Conservation (phyloP, 1,284 basidiomycete species). For the Porogramme epimiltina region DNA sequence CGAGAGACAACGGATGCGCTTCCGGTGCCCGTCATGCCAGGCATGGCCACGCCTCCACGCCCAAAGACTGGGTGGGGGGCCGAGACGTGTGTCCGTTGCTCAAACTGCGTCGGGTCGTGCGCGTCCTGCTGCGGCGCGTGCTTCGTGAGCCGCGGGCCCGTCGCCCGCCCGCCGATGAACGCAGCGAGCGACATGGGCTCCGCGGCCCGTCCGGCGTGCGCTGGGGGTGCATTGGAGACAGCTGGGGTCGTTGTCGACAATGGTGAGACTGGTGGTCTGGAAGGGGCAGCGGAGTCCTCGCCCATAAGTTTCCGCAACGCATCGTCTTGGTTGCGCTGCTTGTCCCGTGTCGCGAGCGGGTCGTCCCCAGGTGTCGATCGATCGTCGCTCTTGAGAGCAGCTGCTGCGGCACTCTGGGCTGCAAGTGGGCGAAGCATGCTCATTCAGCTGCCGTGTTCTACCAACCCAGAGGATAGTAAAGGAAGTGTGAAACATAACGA, state of each 20-base stretch:
- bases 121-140: slow-evolving; percentile 72
- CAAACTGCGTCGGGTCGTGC: slow-evolving; percentile 64
- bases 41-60: slow-evolving; percentile 69
- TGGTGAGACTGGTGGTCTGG: background rate
- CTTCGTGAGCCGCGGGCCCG: slow-evolving; percentile 68
- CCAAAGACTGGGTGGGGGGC: slow-evolving; percentile 76
- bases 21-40: slow-evolving; percentile 53
- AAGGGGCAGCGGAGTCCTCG: slow-evolving; percentile 14
- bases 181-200: slow-evolving; percentile 70
- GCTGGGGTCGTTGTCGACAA: background rate
- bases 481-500: background rate
- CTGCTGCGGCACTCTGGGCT: slow-evolving; percentile 26
- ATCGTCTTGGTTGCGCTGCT: slow-evolving; percentile 46
- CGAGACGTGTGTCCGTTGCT: slow-evolving; percentile 52
- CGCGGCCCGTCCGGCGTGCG: slow-evolving; percentile 20
- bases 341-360: slow-evolving; percentile 34
- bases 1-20: slow-evolving; percentile 22
- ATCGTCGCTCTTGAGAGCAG: slow-evolving; percentile 28
- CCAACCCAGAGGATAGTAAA: background rate
- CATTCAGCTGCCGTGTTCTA: no score
- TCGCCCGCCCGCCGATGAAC: slow-evolving; percentile 75
- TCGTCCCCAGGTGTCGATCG: slow-evolving; percentile 27
- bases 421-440: background rate
- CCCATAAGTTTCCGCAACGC: slow-evolving; percentile 44
- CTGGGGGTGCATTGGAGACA: slow-evolving; percentile 14